Evolutionary conservation across 2,329 filamentous ascomycete genomes (phyloP).

Genomic region (Fusarium aywerte): DNA sequence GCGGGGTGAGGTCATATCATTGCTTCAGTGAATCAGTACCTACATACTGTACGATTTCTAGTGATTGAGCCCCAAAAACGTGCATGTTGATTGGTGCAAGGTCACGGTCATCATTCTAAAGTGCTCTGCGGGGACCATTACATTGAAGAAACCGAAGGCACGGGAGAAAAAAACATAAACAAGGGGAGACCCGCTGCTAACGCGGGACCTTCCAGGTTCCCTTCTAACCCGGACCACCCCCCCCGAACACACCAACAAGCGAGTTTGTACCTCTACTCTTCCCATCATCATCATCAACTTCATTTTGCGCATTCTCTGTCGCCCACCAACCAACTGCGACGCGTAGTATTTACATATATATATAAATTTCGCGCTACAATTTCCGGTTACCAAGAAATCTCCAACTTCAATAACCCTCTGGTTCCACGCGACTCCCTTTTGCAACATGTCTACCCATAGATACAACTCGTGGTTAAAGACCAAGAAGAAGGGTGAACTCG

Average conservation of each 20-base stretch:
- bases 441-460: conserved; percentile 49
- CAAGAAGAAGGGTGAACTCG: conserved; percentile 84
- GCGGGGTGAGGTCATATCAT: conserved; percentile 14
- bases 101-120: conserved; percentile 11
- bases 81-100: conserved; percentile 13
- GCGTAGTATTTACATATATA: not conserved
- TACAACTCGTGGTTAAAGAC: conserved; percentile 77
- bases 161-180: conserved; percentile 42
- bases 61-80: not conserved
- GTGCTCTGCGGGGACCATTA: conserved; percentile 30
- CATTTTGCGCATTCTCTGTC: conserved; percentile 18
- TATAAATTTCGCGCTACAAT: not conserved
- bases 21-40: conserved; percentile 24
- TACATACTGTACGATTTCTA: not conserved
- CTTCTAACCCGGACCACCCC: conserved; percentile 29
- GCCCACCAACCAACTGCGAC: not conserved
- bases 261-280: conserved; percentile 29
- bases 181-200: conserved; percentile 29
- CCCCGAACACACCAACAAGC: conserved; percentile 27
- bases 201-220: conserved; percentile 30
- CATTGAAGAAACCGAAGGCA: conserved; percentile 15
- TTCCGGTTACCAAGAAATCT: not conserved
- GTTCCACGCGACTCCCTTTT: conserved; percentile 48
- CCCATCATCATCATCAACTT: conserved; percentile 27
- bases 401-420: conserved; percentile 3